Percentiles rank a stretch among this genome's conserved stretches.
phyloP scores from a whole-genome alignment of 2,329 filamentous ascomycete species.

The Beauveria varroae region DNA sequence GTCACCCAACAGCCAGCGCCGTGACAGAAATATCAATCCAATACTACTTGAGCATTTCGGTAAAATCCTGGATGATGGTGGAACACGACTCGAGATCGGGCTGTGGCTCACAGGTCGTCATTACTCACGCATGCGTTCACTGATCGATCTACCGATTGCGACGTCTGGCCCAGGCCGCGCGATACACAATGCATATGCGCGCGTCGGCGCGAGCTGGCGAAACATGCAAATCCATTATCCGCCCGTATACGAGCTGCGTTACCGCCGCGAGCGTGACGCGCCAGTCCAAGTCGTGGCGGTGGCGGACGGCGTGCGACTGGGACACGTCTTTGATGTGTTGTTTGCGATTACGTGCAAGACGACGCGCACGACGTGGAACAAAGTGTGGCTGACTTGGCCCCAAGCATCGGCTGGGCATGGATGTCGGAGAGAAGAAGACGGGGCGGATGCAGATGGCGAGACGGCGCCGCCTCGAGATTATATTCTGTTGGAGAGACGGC shows the following conservation, averaged over 20 bases:
- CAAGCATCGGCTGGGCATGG: not conserved
- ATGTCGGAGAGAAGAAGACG: too few relatives aligned
- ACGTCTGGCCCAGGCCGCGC: not conserved
- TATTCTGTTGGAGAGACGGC: not conserved
- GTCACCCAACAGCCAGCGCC: too few relatives aligned
- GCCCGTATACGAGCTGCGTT: not conserved
- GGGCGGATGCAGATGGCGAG: not conserved
- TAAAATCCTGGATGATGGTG: not conserved
- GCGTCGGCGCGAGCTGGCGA: not conserved
- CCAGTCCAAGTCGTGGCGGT: not conserved
- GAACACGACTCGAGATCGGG: not conserved
- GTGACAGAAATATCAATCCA: not conserved
- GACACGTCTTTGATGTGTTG: not conserved
- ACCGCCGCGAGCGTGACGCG: not conserved
- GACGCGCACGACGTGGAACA: not conserved
- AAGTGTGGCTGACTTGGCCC: not conserved
- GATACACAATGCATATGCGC: not conserved
- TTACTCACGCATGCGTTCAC: not conserved
- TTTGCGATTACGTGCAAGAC: not conserved
- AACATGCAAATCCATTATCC: not conserved
- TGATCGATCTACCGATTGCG: not conserved
- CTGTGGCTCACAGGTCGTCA: not conserved
- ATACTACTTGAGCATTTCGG: not conserved
- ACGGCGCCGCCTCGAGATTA: not conserved
- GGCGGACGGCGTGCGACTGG: not conserved